Conservation (phyloP, 139 green algal species). For the Raphidocelis subcapitata region DNA sequence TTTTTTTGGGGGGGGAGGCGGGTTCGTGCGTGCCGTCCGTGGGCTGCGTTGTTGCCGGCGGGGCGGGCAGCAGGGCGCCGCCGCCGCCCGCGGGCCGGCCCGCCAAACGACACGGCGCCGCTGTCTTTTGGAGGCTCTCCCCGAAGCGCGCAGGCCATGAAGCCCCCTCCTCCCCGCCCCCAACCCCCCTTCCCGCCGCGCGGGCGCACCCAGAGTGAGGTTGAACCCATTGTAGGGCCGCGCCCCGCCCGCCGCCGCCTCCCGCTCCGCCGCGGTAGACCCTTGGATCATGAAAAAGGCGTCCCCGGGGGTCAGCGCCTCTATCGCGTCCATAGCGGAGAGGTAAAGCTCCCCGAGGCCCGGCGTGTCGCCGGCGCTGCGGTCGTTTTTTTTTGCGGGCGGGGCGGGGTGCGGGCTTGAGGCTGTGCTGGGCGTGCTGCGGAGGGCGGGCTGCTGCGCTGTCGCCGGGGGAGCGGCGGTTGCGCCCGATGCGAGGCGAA, state of each 20-base stretch:
- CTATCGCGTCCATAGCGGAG: conserved; percentile 23
- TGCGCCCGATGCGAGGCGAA: too few species aligned
- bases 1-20: not conserved
- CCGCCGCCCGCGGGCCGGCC: too few species aligned
- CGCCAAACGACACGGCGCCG: not conserved
- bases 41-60: too few species aligned
- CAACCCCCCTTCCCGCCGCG: too few species aligned
- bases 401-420: too few species aligned
- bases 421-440: too few species aligned
- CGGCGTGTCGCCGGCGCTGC: conserved; percentile 5
- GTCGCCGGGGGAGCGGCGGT: too few species aligned
- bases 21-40: not conserved
- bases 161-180: too few species aligned
- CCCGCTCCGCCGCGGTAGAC: not conserved
- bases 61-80: not conserved
- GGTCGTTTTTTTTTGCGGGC: too few species aligned
- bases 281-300: conserved; percentile 28
- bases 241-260: not conserved
- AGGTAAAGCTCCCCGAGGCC: conserved; percentile 28
- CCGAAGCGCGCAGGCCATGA: not conserved
- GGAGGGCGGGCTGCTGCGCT: too few species aligned
- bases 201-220: not conserved
- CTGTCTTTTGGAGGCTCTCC: not conserved
- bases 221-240: conserved; percentile 10
- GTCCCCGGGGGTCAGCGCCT: conserved; percentile 14